phyloP scores from a whole-genome alignment of 345 rosid genomes.

The Hypericum perforatum region DNA sequence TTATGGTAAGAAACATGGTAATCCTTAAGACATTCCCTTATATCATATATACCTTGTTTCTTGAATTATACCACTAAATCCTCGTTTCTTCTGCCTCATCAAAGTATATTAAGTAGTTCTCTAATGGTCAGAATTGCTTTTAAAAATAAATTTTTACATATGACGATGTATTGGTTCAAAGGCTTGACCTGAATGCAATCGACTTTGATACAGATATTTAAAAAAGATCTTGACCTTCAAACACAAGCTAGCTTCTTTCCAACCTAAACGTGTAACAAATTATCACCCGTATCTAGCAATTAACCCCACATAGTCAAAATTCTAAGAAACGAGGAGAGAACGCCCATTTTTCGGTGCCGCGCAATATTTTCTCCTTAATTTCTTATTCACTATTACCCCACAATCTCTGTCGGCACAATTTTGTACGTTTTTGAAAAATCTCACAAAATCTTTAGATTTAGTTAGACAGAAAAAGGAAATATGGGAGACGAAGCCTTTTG shows the following conservation, averaged over 20 bases:
- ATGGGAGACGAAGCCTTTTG: neutral
- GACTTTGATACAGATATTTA: neutral
- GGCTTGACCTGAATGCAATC: too few relatives aligned
- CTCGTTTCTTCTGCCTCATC: too few relatives aligned
- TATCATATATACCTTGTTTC: too few relatives aligned
- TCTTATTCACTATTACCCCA: conserved; percentile 20
- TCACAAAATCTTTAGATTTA: conserved; percentile 3
- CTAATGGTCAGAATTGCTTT: too few relatives aligned
- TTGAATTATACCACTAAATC: too few relatives aligned
- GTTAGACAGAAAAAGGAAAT: conserved; percentile 1
- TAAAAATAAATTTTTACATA: too few relatives aligned
- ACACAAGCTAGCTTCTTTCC: conserved; percentile 18
- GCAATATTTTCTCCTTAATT: neutral
- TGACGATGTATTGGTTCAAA: too few relatives aligned
- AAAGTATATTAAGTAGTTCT: too few relatives aligned
- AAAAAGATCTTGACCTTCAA: conserved; percentile 10
- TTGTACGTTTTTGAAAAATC: conserved; percentile 18
- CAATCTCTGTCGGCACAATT: conserved; percentile 23
- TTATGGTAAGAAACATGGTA: too few relatives aligned
- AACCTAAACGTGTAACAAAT: conserved; percentile 30
- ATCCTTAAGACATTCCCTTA: too few relatives aligned
- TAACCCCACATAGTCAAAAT: conserved; percentile 23
- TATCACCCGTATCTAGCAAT: conserved; percentile 18
- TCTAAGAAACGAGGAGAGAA: conserved; percentile 13
- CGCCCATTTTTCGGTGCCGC: neutral